Evolutionary conservation across 2,329 filamentous ascomycete genomes (phyloP).

Genomic region (Penicillium decumbens): DNA sequence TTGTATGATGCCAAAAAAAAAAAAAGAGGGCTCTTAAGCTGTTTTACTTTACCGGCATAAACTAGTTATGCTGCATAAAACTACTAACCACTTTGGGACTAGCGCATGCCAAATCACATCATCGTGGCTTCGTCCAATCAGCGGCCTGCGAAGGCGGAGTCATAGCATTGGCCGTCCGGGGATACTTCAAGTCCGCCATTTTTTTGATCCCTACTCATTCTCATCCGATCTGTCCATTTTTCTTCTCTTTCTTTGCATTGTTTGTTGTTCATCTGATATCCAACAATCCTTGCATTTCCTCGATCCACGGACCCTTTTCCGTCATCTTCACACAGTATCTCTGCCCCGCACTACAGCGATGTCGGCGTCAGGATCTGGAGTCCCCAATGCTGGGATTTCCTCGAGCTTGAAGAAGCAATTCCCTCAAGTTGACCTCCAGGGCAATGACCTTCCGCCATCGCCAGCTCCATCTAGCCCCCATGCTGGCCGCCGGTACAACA

Average conservation of each 20-base stretch:
- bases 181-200: conserved; percentile 3
- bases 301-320: background rate
- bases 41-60: no score
- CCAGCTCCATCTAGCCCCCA: conserved; percentile 88
- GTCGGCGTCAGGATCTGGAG: conserved; percentile 36
- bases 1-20: background rate
- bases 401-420: conserved; percentile 48
- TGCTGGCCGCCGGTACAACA: conserved; percentile 80
- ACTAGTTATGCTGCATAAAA: background rate
- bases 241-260: background rate
- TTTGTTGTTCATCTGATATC: conserved; percentile 1
- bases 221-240: conserved; percentile 9
- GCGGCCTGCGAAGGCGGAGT: conserved; percentile 12
- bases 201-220: conserved; percentile 7
- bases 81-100: background rate
- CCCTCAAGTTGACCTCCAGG: conserved; percentile 68
- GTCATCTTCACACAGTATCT: conserved; percentile 3
- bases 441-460: conserved; percentile 81
- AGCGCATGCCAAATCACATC: conserved; percentile 16
- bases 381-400: conserved; percentile 19
- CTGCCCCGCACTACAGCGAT: conserved; percentile 35
- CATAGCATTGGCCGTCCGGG: conserved; percentile 15
- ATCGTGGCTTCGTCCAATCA: conserved; percentile 10
- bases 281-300: background rate
- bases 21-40: background rate